These are phyloP conservation scores for Santalum album DNA, from an alignment of 164 flowering plant species.

Conservation along the genomic window DNA sequence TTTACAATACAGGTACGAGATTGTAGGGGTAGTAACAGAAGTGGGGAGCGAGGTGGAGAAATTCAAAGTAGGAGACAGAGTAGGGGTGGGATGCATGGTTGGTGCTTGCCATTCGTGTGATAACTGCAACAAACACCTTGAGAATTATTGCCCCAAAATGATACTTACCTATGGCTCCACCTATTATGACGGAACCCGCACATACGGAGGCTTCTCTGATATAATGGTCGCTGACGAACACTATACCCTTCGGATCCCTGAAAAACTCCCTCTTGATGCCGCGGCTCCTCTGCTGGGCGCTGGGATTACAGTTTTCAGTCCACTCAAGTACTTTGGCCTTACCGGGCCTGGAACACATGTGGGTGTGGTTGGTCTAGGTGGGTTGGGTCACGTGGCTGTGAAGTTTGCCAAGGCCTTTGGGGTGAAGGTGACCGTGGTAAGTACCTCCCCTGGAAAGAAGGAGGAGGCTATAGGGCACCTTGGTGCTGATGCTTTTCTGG, in stretches of 20 bases:
- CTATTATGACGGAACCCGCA: background rate
- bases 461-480: background rate
- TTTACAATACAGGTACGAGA: conserved; percentile 10
- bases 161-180: background rate
- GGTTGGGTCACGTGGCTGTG: conserved; percentile 2
- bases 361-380: conserved; percentile 2
- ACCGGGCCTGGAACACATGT: background rate
- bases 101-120: conserved; percentile 2
- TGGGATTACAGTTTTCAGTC: conserved; percentile 4
- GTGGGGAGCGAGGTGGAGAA: conserved; percentile 9
- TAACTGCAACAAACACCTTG: background rate
- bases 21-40: conserved; percentile 12
- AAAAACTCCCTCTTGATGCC: background rate
- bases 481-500: conserved; percentile 1
- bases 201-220: conserved; percentile 1
- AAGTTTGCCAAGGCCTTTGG: conserved; percentile 5
- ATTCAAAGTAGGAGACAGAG: conserved; percentile 12
- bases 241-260: background rate
- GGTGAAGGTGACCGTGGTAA: background rate
- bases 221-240: background rate
- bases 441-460: background rate
- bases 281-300: conserved; percentile 5
- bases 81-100: conserved; percentile 11
- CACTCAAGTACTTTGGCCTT: background rate
- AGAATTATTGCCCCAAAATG: conserved; percentile 1